Evolutionary conservation across 108 stramenopile species (phyloP).

Genomic region (Skeletonema grethae): DNA sequence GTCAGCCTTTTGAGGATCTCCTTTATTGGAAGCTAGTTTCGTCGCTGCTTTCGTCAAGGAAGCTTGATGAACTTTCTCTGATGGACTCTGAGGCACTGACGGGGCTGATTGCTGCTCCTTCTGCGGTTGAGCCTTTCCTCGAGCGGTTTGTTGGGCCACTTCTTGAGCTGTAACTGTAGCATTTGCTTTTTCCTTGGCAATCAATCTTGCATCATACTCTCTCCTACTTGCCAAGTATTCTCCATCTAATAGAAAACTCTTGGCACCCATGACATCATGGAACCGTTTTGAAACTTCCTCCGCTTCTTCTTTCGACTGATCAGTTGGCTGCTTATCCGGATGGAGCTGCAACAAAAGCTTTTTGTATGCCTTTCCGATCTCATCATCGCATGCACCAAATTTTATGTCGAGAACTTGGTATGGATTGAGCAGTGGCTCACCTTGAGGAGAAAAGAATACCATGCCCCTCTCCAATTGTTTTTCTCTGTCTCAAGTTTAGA

Average conservation of each 20-base stretch:
- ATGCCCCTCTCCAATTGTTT: neutral
- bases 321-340: conserved; percentile 73
- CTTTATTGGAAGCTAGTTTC: neutral
- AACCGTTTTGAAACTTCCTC: conserved; percentile 23
- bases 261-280: conserved; percentile 50
- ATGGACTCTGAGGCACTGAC: neutral
- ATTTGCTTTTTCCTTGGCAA: conserved; percentile 6
- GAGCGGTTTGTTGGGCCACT: neutral
- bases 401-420: conserved; percentile 64
- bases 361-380: conserved; percentile 81
- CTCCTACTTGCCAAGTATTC: conserved; percentile 34
- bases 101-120: neutral
- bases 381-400: conserved; percentile 54
- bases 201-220: conserved; percentile 47
- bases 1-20: neutral
- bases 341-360: conserved; percentile 80
- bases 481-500: neutral
- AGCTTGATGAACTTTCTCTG: too few species aligned
- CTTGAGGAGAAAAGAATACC: conserved; percentile 31
- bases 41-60: neutral
- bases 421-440: conserved; percentile 52
- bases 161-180: neutral
- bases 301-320: conserved; percentile 46
- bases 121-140: neutral
- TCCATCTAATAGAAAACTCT: conserved; percentile 38